Evolutionary conservation across 2,329 filamentous ascomycete genomes (phyloP).

Genomic region (Diaporthe sp.): DNA sequence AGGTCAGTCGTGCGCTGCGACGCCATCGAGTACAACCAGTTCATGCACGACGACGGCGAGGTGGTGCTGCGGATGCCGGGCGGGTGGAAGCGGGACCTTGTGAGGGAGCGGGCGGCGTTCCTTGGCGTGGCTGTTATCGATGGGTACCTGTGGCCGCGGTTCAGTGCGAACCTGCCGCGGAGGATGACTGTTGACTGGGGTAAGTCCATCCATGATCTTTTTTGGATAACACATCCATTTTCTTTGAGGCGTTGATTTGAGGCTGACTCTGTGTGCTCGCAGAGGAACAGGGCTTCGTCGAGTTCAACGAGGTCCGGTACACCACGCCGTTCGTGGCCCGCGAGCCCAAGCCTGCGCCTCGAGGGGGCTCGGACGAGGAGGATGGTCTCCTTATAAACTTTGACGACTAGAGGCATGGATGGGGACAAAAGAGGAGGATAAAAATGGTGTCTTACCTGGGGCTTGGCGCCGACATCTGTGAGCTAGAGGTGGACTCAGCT

Average conservation of each 20-base stretch:
- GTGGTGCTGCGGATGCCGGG: neutral
- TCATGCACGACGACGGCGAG: neutral
- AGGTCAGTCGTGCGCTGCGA: no score
- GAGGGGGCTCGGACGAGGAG: neutral
- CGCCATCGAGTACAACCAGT: constrained; percentile 3
- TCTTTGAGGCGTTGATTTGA: neutral
- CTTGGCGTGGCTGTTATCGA: neutral
- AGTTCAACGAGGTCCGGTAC: constrained; percentile 16
- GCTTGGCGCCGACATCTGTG: no score
- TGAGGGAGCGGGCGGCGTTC: neutral
- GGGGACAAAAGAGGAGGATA: neutral
- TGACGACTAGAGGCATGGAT: neutral
- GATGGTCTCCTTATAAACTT: neutral
- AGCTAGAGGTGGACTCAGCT: no score
- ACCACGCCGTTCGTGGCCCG: neutral
- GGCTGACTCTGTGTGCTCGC: neutral
- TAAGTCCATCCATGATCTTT: neutral
- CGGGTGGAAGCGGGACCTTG: neutral
- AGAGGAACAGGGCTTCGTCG: constrained; percentile 17
- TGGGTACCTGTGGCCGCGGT: constrained; percentile 3
- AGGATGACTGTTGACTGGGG: neutral
- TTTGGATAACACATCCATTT: no score
- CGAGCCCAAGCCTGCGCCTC: neutral
- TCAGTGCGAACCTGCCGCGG: neutral
- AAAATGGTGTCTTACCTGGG: no score